Evolutionary conservation across 2,329 filamentous ascomycete species (phyloP), one percentile per base, ranked within the genome.

Genomic region (Dothistroma septosporum): DNA sequence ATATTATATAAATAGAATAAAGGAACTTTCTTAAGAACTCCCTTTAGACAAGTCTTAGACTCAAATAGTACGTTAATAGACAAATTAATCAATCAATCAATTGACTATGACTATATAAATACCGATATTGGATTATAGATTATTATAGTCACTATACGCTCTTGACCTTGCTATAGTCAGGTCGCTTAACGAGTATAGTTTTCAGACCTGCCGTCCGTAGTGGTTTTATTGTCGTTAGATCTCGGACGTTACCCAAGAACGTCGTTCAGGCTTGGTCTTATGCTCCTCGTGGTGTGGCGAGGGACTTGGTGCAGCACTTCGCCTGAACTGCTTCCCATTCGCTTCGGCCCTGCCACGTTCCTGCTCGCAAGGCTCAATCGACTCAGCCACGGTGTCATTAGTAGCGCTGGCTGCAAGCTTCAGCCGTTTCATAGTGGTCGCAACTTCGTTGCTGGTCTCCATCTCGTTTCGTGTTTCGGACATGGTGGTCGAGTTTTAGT

Each of bases 291-390:
- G 7, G 14, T 47, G 37, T 24, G 57, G 55, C 9, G 63, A 59
- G 10, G 63, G 63, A 49, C 60, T 62, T 11, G 63, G 63, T 21
- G 63, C 63, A 21, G 55, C 55, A 44, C 58, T 61, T 28, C 63
- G 60, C 28, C 44, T 53, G 55, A 64, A 57, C 19, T 59, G 53
- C 4, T 2, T 35, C 6, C 33, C 11, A 16, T 10, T 11, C 8
- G 53, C 7, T 44, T 46, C 21, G 33, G 5, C 12, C 31, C 49
- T 54, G 19, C 32, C 49, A 19, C 57, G 57, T 35, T 22, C 21
- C 9, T 41, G n/a, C 31, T 54, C 37, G 9, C 21, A 12, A 7
- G 49, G 32, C 21, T 59, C 57, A 21, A 46, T 22, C n/a, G 57
- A 53, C 31, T 53, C 50, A n/a, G 11, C 24, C 16, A 31, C 33